Conservation (phyloP, 2,329 filamentous ascomycete genomes). For the Hymenoscyphus infarciens region DNA sequence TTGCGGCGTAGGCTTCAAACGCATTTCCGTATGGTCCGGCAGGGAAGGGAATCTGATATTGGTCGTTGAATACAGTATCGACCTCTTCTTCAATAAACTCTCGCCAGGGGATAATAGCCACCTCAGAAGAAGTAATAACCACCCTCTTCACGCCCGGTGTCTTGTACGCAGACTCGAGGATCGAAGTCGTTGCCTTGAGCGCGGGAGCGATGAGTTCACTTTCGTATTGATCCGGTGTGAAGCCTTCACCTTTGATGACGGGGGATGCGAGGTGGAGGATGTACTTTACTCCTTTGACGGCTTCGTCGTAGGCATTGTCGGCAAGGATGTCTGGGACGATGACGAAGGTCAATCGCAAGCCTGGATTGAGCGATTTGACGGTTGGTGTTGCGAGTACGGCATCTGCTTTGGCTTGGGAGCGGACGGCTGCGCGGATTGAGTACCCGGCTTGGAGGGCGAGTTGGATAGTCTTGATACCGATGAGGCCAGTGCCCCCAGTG, state of each 20-base stretch:
- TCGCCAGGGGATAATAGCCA: slow-evolving; percentile 41
- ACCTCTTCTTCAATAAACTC: slow-evolving; percentile 24
- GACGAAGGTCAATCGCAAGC: slow-evolving; percentile 19
- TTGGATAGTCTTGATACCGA: slow-evolving; percentile 48
- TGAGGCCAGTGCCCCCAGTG: slow-evolving; percentile 44
- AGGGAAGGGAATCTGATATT: slow-evolving; percentile 23
- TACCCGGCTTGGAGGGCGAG: slow-evolving; percentile 36
- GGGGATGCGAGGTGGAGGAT: slow-evolving; percentile 35
- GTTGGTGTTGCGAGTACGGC: slow-evolving; percentile 35
- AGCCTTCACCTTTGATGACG: slow-evolving; percentile 23
- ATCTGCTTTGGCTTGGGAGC: slow-evolving; percentile 43
- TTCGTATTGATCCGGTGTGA: slow-evolving; percentile 47
- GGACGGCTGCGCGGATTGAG: slow-evolving; percentile 44
- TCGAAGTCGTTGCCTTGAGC: slow-evolving; percentile 37
- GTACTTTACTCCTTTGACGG: slow-evolving; percentile 39
- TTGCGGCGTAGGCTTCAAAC: slow-evolving; percentile 35
- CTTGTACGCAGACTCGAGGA: slow-evolving; percentile 39
- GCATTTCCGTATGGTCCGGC: slow-evolving; percentile 19
- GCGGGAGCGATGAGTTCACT: slow-evolving; percentile 34
- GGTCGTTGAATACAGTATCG: slow-evolving; percentile 25
- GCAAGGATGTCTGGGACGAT: slow-evolving; percentile 41
- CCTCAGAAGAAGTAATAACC: slow-evolving; percentile 42
- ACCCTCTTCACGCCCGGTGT: slow-evolving; percentile 39
- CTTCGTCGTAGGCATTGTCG: slow-evolving; percentile 40
- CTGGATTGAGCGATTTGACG: slow-evolving; percentile 37